These are phyloP conservation scores for Beta macrorhiza DNA, from an alignment of 179 eudicot genomes.

Conservation along the genomic window DNA sequence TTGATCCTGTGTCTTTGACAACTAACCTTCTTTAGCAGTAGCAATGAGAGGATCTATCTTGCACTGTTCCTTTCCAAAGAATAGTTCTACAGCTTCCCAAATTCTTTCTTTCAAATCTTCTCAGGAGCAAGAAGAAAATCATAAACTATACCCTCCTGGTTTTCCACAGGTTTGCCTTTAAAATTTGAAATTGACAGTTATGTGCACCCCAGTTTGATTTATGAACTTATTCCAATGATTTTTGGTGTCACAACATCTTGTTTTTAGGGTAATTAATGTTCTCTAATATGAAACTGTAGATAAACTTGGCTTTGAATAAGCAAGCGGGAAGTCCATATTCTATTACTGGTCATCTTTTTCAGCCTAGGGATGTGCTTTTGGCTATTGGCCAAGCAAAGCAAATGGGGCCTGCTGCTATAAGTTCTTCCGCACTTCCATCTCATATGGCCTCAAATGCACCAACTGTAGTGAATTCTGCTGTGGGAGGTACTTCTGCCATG, in stretches of 20 bases:
- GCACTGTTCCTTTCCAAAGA: conserved; percentile 58
- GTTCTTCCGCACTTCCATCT: conserved; percentile 19
- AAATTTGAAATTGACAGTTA: too few species aligned
- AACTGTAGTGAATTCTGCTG: conserved; percentile 14
- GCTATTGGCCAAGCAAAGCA: conserved; percentile 29
- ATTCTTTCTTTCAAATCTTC: conserved; percentile 48
- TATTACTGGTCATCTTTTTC: conserved; percentile 27
- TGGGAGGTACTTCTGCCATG: conserved; percentile 11
- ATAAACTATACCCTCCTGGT: conserved; percentile 31
- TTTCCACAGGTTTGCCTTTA: conserved; percentile 38
- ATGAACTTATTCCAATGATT: not conserved
- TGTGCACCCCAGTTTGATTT: not conserved
- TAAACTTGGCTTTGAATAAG: conserved; percentile 33
- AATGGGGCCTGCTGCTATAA: conserved; percentile 25
- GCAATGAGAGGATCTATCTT: conserved; percentile 35
- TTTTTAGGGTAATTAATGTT: not conserved
- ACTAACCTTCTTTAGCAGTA: not conserved
- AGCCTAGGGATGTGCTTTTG: conserved; percentile 25
- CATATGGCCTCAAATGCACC: conserved; percentile 16
- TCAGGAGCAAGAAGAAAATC: conserved; percentile 29
- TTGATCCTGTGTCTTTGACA: not conserved
- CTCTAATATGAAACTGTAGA: conserved; percentile 23
- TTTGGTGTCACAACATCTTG: not conserved
- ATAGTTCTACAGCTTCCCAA: conserved; percentile 31
- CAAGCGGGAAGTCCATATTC: conserved; percentile 43